A percentile compares a stretch with the other conserved stretches of the same genome.
phyloP scores from a whole-genome alignment of 805 yeast genomes.

The Saccharomyces jurei region DNA sequence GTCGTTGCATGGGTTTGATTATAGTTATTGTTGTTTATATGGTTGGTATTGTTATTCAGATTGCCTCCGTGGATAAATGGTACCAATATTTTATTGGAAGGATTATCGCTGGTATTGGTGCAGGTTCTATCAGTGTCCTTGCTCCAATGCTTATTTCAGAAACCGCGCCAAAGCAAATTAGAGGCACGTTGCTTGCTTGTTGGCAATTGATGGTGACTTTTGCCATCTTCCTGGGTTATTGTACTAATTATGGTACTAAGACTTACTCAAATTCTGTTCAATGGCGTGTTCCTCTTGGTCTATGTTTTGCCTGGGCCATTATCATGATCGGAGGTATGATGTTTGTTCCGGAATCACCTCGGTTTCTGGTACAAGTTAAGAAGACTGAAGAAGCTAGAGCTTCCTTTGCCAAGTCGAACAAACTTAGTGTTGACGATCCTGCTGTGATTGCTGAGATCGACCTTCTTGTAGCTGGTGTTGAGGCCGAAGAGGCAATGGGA shows the following conservation, averaged over 20 bases:
- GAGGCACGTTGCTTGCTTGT: conserved; percentile 62
- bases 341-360: conserved; percentile 65
- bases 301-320: conserved; percentile 40
- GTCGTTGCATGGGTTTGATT: conserved; percentile 52
- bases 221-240: conserved; percentile 70
- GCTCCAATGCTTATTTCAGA: no score
- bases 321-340: conserved; percentile 31
- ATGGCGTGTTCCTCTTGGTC: conserved; percentile 30
- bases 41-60: conserved; percentile 55
- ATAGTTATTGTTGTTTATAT: conserved; percentile 48
- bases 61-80: conserved; percentile 34
- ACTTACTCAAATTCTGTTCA: conserved; percentile 53
- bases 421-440: conserved; percentile 43
- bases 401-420: conserved; percentile 37
- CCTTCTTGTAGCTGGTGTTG: conserved; percentile 50
- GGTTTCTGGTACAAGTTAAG: conserved; percentile 49
- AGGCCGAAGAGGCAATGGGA: conserved; percentile 52
- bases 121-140: no score
- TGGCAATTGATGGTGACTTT: conserved; percentile 62
- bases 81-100: no score
- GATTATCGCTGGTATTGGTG: no score
- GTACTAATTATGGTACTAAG: conserved; percentile 61
- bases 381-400: conserved; percentile 47
- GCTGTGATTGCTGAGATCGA: conserved; percentile 50
- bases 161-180: conserved; percentile 33